Evolutionary conservation across 2,329 filamentous ascomycete species (phyloP).

Genomic region (Fusarium concolor): DNA sequence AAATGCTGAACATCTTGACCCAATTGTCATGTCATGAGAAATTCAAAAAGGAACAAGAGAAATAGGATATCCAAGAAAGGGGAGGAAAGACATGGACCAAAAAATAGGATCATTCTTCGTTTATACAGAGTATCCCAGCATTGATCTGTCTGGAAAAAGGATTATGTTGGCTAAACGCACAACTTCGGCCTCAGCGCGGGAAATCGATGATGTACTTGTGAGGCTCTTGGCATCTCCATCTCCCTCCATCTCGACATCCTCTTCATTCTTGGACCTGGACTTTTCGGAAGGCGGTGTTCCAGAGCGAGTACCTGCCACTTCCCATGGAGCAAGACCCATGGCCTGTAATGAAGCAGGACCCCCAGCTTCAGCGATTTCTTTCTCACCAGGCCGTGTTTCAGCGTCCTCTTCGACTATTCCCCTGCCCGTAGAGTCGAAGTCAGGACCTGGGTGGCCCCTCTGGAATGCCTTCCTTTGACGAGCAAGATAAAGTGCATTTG

Average conservation of each 20-base stretch:
- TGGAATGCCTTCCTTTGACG: slow-evolving; percentile 68
- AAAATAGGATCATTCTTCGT: neutral
- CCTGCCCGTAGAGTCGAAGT: slow-evolving; percentile 66
- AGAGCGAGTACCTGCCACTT: slow-evolving; percentile 50
- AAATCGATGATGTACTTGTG: slow-evolving; percentile 44
- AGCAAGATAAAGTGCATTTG: slow-evolving; percentile 67
- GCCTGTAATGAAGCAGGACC: slow-evolving; percentile 64
- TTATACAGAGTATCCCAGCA: slow-evolving; percentile 49
- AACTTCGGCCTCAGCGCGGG: slow-evolving; percentile 63
- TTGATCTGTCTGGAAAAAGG: slow-evolving; percentile 63
- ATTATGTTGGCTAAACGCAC: slow-evolving; percentile 67
- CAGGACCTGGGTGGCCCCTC: slow-evolving; percentile 64
- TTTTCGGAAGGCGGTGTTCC: slow-evolving; percentile 45
- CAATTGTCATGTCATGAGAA: neutral
- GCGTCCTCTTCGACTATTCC: slow-evolving; percentile 62
- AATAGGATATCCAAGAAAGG: neutral
- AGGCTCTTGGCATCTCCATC: slow-evolving; percentile 43
- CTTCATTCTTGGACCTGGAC: slow-evolving; percentile 40
- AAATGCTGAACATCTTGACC: neutral
- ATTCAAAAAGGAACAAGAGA: neutral
- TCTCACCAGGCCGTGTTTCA: slow-evolving; percentile 61
- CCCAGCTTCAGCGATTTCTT: slow-evolving; percentile 63
- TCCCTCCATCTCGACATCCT: slow-evolving; percentile 46
- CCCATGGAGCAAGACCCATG: slow-evolving; percentile 69
- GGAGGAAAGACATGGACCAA: neutral